Evolutionary conservation across 2,329 filamentous ascomycete genomes (phyloP).

Genomic region (Aspergillus bombycis): DNA sequence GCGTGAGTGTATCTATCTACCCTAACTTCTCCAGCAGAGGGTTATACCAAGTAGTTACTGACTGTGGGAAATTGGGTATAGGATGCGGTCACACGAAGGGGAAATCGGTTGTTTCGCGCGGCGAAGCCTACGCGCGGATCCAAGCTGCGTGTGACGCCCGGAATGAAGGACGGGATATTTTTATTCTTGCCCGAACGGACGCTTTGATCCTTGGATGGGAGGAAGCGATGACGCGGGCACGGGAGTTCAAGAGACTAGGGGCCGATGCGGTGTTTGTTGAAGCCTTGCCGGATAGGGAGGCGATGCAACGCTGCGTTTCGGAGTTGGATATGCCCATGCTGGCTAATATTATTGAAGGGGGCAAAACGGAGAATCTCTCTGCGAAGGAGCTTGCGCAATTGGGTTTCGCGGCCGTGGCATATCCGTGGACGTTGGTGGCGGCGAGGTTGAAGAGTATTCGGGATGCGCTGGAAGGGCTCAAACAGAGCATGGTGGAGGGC

Average conservation of each 20-base stretch:
- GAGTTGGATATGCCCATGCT: constrained; percentile 46
- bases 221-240: constrained; percentile 44
- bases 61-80: constrained; percentile 14
- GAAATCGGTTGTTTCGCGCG: constrained; percentile 50
- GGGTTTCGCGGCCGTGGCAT: constrained; percentile 48
- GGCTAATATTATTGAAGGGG: constrained; percentile 51
- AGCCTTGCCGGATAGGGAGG: constrained; percentile 47
- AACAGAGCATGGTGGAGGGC: constrained; percentile 46
- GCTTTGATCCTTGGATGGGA: constrained; percentile 44
- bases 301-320: constrained; percentile 42
- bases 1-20: constrained; percentile 31
- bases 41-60: not conserved
- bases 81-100: constrained; percentile 52
- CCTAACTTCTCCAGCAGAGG: too few species aligned
- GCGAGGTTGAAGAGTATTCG: constrained; percentile 47
- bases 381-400: constrained; percentile 43
- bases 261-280: constrained; percentile 52
- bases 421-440: constrained; percentile 51
- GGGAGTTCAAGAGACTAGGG: constrained; percentile 46
- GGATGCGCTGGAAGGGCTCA: constrained; percentile 39
- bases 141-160: constrained; percentile 52
- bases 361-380: constrained; percentile 46
- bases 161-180: constrained; percentile 51
- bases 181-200: constrained; percentile 52
- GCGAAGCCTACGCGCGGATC: constrained; percentile 51